Base-by-base conservation (phyloP, 441 rosid species). In the Pelargonium myrrhifolium region DNA sequence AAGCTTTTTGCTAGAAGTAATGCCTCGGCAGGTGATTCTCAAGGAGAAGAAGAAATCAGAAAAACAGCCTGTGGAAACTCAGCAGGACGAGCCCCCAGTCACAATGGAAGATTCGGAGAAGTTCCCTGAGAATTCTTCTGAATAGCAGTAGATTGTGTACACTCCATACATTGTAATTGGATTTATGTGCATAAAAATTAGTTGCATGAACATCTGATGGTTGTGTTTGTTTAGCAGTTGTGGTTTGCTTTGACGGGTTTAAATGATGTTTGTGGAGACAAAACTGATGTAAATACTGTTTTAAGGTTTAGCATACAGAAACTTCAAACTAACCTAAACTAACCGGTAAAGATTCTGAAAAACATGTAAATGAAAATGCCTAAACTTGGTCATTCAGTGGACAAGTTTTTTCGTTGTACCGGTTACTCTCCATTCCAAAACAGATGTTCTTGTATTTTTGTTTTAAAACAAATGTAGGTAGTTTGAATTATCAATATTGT, bases 21-120 rank as follows among this genome's bases (percentile, higher is more conserved):
- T 90, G 97, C 97, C 99, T 0, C 81, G 85, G 65, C 96, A 91
- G 86, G 96, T 86, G 72, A 89, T 89, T 42, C 85, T 81, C 69
- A 91, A 94, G 77, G 90, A 89, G 82, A 82, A 86, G 76, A 91
- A 82, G 73, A 87, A 82, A 73, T 67, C 81, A 2, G 89, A 80
- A 72, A 82, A 68, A 77, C 83, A 71, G 66, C 82, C 85, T 35
- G 74, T 49, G 47, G 67, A 67, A 7, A 49, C 70, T 40, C 76
- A 70, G 26, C 65, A 63, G n/a, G 85, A 76, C 31, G 69, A 73
- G 18, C 78, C 62, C 14, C 24, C 28, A 3, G 62, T 18, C 4
- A 56, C 62, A 3, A 2, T 55, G 12, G 60, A 79, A 60, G 73
- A 47, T 51, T 43, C 71, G 37, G 26, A 67, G 43, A 7, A 76